phyloP scores from a whole-genome alignment of 164 flowering plant genomes.

The Tetracentron sinense region DNA sequence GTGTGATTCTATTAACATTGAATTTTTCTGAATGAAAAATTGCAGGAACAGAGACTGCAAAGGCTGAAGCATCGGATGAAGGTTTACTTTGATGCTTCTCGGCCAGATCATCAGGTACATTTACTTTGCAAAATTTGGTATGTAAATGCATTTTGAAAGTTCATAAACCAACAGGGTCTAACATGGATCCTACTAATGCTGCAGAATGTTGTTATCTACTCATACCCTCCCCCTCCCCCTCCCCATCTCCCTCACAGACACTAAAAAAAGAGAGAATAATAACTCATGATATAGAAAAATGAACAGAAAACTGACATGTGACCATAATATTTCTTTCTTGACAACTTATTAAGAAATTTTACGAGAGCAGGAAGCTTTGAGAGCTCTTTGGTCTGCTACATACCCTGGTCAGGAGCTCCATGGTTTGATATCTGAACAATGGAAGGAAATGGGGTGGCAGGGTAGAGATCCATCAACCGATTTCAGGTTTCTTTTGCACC shows the following conservation, averaged over 20 bases:
- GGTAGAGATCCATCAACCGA: constrained; percentile 95
- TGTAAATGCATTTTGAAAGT: neutral
- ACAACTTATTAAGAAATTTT: constrained; percentile 8
- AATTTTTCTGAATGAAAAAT: neutral
- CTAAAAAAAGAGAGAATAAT: too few species aligned
- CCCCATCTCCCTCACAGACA: too few species aligned
- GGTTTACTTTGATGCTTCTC: constrained; percentile 63
- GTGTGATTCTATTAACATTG: neutral
- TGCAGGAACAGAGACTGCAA: constrained; percentile 67
- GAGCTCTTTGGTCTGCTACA: constrained; percentile 78
- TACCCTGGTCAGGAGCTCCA: constrained; percentile 70
- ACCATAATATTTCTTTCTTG: neutral
- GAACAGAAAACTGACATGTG: neutral
- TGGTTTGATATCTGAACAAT: constrained; percentile 76
- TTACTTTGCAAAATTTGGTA: neutral
- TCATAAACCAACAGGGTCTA: neutral
- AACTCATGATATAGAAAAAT: too few species aligned
- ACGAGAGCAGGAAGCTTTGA: constrained; percentile 60
- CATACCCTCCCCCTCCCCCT: too few species aligned
- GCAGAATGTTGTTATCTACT: neutral
- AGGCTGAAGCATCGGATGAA: constrained; percentile 65
- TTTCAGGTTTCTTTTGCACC: constrained; percentile 55
- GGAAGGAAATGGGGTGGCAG: constrained; percentile 99
- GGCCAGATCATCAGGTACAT: constrained; percentile 75
- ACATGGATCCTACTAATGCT: neutral